Conservation (phyloP, 75 land plant genomes). For the Chamaecyparis obtusa region DNA sequence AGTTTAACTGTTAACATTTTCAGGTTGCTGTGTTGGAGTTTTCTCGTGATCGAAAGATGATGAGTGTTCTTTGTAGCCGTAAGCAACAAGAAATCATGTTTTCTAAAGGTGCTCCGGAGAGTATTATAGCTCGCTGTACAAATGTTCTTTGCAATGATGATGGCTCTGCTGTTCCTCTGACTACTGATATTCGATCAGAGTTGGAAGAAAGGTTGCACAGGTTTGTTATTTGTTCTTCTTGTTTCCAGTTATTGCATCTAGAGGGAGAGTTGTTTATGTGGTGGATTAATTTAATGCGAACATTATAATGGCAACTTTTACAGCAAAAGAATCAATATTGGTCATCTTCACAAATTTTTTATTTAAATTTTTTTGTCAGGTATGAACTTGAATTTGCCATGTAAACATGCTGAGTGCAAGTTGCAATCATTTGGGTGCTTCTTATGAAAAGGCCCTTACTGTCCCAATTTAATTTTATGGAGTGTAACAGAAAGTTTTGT, state of each 20-base stretch:
- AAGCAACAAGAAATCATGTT: constrained; percentile 80
- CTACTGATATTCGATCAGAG: constrained; percentile 61
- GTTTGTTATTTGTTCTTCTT: constrained; percentile 21
- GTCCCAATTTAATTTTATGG: background rate
- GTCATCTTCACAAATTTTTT: background rate
- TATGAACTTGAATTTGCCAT: background rate
- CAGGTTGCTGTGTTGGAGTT: constrained; percentile 90
- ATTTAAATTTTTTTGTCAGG: background rate
- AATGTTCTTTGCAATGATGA: constrained; percentile 88
- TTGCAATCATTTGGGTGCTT: background rate
- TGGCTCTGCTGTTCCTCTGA: constrained; percentile 80
- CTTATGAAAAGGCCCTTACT: background rate
- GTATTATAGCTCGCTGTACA: constrained; percentile 77
- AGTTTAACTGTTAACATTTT: background rate
- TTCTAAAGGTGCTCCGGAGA: constrained; percentile 97
- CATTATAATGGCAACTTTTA: background rate
- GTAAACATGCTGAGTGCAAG: background rate
- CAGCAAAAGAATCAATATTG: background rate
- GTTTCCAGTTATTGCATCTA: background rate
- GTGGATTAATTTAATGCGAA: background rate
- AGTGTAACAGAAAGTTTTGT: background rate
- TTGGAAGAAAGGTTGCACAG: constrained; percentile 73
- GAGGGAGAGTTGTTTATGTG: background rate
- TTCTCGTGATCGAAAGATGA: constrained; percentile 97
- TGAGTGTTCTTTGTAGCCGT: constrained; percentile 90